phyloP scores from a whole-genome alignment of 768 basidiomycete genomes.

The Heimioporus sp. region DNA sequence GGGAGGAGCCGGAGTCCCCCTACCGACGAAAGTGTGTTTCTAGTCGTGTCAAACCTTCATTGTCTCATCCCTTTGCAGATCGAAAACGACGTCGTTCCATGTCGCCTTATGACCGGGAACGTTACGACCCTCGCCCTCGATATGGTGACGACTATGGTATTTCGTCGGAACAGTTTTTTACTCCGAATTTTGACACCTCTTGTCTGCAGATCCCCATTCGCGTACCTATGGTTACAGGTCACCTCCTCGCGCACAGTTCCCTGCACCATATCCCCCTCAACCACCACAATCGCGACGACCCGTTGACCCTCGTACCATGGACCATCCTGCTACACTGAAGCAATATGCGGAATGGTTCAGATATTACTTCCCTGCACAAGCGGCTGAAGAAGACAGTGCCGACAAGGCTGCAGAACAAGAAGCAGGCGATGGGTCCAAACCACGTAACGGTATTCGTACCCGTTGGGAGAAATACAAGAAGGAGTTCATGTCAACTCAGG shows the following conservation, averaged over 20 bases:
- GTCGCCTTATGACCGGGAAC: conserved; percentile 75
- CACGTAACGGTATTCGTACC: conserved; percentile 77
- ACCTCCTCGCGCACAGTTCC: conserved; percentile 57
- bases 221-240: conserved; percentile 63
- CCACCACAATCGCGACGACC: conserved; percentile 56
- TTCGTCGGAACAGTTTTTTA: conserved; percentile 15
- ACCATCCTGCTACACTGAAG: conserved; percentile 78
- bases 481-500: conserved; percentile 84
- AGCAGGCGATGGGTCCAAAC: conserved; percentile 78
- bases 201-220: conserved; percentile 57
- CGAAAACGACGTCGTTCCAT: conserved; percentile 78
- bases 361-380: conserved; percentile 69
- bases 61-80: conserved; percentile 34
- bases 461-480: conserved; percentile 96
- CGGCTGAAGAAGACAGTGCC: conserved; percentile 76
- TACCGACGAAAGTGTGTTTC: conserved; percentile 57
- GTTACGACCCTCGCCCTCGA: conserved; percentile 80
- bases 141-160: conserved; percentile 83
- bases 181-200: conserved; percentile 6
- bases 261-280: conserved; percentile 35
- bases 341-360: conserved; percentile 91
- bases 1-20: conserved; percentile 78
- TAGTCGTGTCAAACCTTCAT: background rate
- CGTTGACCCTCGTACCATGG: conserved; percentile 77
- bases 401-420: conserved; percentile 85